phyloP scores from a whole-genome alignment of 2,329 filamentous ascomycete genomes.

The Fusarium setosum region DNA sequence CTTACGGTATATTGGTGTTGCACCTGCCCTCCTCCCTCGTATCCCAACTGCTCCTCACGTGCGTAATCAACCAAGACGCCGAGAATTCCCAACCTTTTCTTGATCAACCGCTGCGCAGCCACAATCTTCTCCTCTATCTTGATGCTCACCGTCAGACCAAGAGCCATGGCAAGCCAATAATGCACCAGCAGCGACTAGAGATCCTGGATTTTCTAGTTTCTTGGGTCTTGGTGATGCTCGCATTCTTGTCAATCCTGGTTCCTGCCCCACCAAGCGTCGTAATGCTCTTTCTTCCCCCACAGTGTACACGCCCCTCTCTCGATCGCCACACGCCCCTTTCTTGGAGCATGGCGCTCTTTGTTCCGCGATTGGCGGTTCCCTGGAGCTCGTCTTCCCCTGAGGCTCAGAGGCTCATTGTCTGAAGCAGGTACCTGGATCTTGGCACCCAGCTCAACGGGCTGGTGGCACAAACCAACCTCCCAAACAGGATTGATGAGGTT shows the following conservation, averaged over 20 bases:
- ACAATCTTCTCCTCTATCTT: not conserved
- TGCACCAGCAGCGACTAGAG: conserved; percentile 7
- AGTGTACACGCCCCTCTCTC: not conserved
- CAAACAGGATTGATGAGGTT: not conserved
- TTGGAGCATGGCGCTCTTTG: conserved; percentile 15
- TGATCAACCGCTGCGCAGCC: conserved; percentile 21
- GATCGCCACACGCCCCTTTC: conserved; percentile 8
- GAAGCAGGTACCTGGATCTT: too few species aligned
- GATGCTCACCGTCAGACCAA: not conserved
- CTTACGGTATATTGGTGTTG: not conserved
- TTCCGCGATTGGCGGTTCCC: conserved; percentile 28
- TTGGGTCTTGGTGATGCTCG: conserved; percentile 8
- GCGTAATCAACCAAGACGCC: not conserved
- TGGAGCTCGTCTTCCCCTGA: conserved; percentile 27
- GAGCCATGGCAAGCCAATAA: conserved; percentile 9
- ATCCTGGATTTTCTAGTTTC: conserved; percentile 8
- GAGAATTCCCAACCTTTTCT: conserved; percentile 2
- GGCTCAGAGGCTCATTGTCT: conserved; percentile 25
- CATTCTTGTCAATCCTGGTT: conserved; percentile 11
- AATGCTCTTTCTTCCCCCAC: conserved; percentile 24
- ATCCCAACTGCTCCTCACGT: not conserved
- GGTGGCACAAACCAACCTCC: conserved; percentile 10
- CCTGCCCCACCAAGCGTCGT: conserved; percentile 34
- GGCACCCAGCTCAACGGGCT: not conserved
- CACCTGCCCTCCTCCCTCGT: not conserved